Conservation (phyloP, 148 eudicot species). For the Rhododendron molle region DNA sequence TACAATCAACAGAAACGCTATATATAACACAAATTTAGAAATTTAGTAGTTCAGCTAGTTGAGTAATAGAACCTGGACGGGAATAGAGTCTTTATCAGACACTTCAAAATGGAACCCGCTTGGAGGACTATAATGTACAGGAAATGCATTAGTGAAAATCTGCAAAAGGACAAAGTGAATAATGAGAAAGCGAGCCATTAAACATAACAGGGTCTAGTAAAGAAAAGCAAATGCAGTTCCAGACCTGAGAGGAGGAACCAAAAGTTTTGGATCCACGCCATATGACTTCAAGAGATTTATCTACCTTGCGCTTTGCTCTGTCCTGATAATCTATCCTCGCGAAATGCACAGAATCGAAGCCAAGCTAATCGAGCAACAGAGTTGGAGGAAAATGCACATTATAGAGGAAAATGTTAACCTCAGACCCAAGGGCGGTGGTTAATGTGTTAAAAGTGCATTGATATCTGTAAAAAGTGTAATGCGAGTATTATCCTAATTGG, state of each 20-base stretch:
- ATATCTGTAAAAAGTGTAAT: neutral
- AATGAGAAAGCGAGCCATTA: neutral
- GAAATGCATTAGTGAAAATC: constrained; percentile 81
- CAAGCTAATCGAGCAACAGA: constrained; percentile 47
- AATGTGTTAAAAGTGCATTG: neutral
- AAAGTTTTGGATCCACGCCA: constrained; percentile 91
- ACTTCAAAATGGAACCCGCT: constrained; percentile 71
- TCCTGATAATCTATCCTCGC: constrained; percentile 95
- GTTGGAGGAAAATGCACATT: neutral
- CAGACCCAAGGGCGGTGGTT: neutral
- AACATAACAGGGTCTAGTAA: neutral
- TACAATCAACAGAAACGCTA: neutral
- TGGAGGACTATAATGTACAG: constrained; percentile 74
- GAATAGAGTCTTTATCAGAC: constrained; percentile 22
- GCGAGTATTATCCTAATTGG: neutral
- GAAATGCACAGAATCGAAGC: constrained; percentile 90
- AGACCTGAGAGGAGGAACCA: constrained; percentile 85
- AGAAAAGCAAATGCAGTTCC: neutral
- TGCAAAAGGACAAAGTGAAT: constrained; percentile 23
- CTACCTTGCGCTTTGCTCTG: constrained; percentile 49
- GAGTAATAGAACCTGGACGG: constrained; percentile 56
- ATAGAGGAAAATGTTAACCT: neutral
- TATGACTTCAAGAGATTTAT: constrained; percentile 81
- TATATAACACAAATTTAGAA: neutral
- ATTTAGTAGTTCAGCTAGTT: neutral